These are phyloP conservation scores for Paratinospora sagittata DNA, from an alignment of 164 flowering plant species.

Conservation along the genomic window DNA sequence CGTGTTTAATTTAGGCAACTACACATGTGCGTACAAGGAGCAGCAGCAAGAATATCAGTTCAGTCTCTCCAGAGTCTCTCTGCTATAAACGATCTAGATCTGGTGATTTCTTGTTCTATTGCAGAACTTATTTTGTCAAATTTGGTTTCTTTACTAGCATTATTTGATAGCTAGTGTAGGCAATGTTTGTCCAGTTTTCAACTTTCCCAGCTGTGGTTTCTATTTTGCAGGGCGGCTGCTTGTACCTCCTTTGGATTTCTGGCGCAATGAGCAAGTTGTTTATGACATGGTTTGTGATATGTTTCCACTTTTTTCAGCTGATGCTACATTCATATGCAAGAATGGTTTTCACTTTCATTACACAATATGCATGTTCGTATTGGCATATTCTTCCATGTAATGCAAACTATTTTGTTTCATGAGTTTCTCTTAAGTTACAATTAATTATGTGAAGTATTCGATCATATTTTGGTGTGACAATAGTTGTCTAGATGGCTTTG, in stretches of 20 bases:
- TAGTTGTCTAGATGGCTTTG: no score
- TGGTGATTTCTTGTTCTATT: conserved; percentile 23
- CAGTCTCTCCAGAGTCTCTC: conserved; percentile 28
- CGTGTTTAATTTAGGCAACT: conserved; percentile 18
- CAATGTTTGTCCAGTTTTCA: conserved; percentile 1
- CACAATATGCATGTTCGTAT: no score
- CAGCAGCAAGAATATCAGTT: conserved; percentile 11
- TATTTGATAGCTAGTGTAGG: background rate
- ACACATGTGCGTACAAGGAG: conserved; percentile 1
- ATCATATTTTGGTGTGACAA: no score
- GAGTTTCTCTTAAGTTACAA: no score
- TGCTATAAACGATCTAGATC: conserved; percentile 42
- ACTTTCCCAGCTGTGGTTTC: conserved; percentile 5
- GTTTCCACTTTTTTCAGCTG: background rate
- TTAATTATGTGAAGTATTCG: no score
- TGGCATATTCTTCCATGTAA: no score
- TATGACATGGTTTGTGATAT: conserved; percentile 42
- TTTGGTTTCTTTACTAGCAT: no score
- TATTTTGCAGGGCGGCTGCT: conserved; percentile 46
- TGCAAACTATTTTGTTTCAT: no score
- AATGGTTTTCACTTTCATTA: no score
- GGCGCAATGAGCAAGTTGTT: conserved; percentile 40
- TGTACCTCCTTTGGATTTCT: no score
- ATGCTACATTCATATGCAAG: no score
- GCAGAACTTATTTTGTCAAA: no score